phyloP scores from a whole-genome alignment of 2,329 filamentous ascomycete species.

The Trichoderma breve region DNA sequence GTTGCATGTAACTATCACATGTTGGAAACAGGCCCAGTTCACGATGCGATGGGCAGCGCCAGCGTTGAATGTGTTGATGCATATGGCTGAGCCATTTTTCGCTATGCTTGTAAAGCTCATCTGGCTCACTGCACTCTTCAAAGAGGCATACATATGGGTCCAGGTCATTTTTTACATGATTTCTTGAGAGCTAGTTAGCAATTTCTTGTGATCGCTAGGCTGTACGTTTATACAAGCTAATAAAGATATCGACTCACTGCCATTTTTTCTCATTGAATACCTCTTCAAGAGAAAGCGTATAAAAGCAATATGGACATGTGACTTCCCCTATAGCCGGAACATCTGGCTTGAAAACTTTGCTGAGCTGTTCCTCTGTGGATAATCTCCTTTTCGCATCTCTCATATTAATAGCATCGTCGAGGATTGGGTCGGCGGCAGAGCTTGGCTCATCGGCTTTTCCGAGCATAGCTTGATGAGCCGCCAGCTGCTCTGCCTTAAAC shows the following conservation, averaged over 20 bases:
- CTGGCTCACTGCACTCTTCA: neutral
- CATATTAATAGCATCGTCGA: neutral
- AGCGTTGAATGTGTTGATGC: neutral
- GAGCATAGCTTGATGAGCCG: neutral
- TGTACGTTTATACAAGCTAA: no score
- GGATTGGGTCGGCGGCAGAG: neutral
- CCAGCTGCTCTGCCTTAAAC: neutral
- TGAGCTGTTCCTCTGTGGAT: neutral
- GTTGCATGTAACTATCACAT: neutral
- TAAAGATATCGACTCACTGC: neutral
- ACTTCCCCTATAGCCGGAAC: neutral
- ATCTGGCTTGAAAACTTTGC: neutral
- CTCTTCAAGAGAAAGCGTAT: neutral
- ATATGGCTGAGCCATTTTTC: neutral
- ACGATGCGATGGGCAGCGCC: neutral
- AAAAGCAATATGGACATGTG: neutral
- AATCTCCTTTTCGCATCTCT: neutral
- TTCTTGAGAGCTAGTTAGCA: neutral
- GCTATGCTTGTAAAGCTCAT: neutral
- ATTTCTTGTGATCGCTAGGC: neutral
- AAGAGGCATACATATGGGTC: neutral
- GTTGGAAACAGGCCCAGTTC: neutral
- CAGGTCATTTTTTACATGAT: neutral
- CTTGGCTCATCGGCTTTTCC: neutral
- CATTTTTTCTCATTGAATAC: neutral